phyloP scores from a whole-genome alignment of 129 eudicot genomes.

The Artemisia tridentata region DNA sequence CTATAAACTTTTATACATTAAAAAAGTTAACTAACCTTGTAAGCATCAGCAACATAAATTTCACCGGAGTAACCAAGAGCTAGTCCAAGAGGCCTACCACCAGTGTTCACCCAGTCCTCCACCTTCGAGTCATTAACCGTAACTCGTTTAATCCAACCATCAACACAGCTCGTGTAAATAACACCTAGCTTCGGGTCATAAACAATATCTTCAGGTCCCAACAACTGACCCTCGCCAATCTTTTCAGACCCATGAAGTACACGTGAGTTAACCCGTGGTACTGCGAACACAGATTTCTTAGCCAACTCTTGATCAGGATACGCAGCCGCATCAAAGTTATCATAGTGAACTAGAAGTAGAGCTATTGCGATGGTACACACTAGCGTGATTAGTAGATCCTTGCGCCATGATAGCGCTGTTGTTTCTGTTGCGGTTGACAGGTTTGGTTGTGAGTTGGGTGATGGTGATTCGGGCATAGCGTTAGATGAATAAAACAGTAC shows the following conservation, averaged over 20 bases:
- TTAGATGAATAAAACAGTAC: background rate
- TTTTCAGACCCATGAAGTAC: constrained; percentile 53
- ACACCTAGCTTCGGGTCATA: constrained; percentile 48
- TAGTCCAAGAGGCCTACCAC: constrained; percentile 90
- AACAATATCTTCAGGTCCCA: constrained; percentile 75
- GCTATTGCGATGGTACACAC: constrained; percentile 36
- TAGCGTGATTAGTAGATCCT: constrained; percentile 28
- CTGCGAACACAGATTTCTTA: constrained; percentile 16
- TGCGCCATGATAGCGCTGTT: constrained; percentile 29
- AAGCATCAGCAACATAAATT: constrained; percentile 70
- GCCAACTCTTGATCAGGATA: constrained; percentile 47
- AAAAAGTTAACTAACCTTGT: constrained; percentile 41
- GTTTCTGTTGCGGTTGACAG: background rate
- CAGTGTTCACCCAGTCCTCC: constrained; percentile 86
- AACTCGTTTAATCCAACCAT: constrained; percentile 89
- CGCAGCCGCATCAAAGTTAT: constrained; percentile 68
- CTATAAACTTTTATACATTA: background rate
- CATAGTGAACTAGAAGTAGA: constrained; percentile 44
- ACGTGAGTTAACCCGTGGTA: constrained; percentile 39
- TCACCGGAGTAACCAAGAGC: constrained; percentile 51
- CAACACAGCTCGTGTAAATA: constrained; percentile 68
- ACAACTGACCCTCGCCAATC: constrained; percentile 55
- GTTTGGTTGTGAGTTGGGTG: background rate
- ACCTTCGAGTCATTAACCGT: constrained; percentile 43
- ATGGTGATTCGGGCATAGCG: constrained; percentile 27